Percentiles rank a stretch among this genome's conserved stretches.
Conservation (phyloP, 768 basidiomycete genomes). For the Steccherinum ochraceum region DNA sequence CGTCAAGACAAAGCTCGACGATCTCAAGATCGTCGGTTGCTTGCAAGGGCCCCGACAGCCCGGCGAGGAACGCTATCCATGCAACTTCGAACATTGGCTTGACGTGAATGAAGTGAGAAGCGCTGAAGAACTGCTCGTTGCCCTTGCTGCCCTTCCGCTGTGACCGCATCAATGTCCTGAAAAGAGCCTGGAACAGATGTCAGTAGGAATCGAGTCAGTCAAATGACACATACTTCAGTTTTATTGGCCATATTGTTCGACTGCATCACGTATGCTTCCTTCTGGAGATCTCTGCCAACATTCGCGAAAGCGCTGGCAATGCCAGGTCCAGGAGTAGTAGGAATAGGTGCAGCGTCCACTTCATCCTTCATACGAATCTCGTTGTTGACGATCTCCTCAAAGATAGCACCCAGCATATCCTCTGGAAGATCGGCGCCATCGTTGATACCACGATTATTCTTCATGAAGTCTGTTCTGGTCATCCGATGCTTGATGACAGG, state of each 20-base stretch:
- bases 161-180: conserved; percentile 86
- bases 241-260: conserved; percentile 95
- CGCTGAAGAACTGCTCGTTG: conserved; percentile 90
- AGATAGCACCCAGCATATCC: conserved; percentile 71
- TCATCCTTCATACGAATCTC: conserved; percentile 99
- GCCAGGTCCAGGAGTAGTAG: conserved; percentile 51
- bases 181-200: conserved; percentile 61
- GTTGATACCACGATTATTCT: conserved; percentile 96
- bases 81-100: conserved; percentile 99
- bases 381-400: conserved; percentile 84
- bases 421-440: conserved; percentile 86
- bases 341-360: conserved; percentile 53
- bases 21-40: conserved; percentile 92
- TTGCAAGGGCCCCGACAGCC: conserved; percentile 89
- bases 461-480: conserved; percentile 86
- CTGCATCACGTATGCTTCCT: conserved; percentile 93
- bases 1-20: conserved; percentile 88
- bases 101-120: conserved; percentile 94
- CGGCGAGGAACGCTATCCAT: conserved; percentile 97
- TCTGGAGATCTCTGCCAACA: conserved; percentile 91
- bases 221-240: conserved; percentile 66
- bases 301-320: conserved; percentile 77
- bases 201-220: too few species aligned
- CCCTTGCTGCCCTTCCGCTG: conserved; percentile 79
- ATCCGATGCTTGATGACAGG: conserved; percentile 93